Base-by-base conservation (phyloP, 306 rosid species). In the Vigna radiata region DNA sequence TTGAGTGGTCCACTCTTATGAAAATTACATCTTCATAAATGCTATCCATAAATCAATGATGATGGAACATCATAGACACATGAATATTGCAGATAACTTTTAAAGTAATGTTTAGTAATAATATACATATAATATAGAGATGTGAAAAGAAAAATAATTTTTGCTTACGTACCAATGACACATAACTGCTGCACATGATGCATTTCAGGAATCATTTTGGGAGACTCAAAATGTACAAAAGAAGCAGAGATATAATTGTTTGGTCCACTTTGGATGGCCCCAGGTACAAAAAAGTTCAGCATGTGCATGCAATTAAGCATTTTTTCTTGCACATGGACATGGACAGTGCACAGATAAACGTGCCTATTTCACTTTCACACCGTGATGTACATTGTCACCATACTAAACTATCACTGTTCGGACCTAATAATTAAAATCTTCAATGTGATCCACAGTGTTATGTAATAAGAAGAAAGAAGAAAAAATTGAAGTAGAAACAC, bases 241-340 rank as follows among this genome's bases (percentile, higher is more conserved):
- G 3, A 37, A 59, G 43, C 44, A 49, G 54, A 44, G 48, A 70
- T n/a, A 61, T 71, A 61, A 82, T 70, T 76, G 53, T 56, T 33
- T 61, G 79, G 82, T 25, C 85, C 70, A 71, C 82, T 23, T 63
- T 63, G 54, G 23, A 70, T n/a, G 61, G 64, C 48, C 69, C 73
- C 70, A 75, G 64, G 37, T 70, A 54, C 74, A 52, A 44, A 25
- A 61, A 70, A 18, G 64, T 4, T 54, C 72, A 81, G 49, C 76
- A 47, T 56, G 36, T 63, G 49, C 73, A 79, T 73, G 76, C 63
- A 47, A 46, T n/a, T 75, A 44, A 46, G 17, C 79, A 44, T 58
- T 18, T 52, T 52, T 25, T 9, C 29, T 39, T 80, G 69, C 76
- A 74, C 84, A 81, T 74, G 80, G 58, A 58, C 5, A 33, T 23